phyloP scores from a whole-genome alignment of 192 early-diverging fungal species.

The Ambispora gerdemannii region DNA sequence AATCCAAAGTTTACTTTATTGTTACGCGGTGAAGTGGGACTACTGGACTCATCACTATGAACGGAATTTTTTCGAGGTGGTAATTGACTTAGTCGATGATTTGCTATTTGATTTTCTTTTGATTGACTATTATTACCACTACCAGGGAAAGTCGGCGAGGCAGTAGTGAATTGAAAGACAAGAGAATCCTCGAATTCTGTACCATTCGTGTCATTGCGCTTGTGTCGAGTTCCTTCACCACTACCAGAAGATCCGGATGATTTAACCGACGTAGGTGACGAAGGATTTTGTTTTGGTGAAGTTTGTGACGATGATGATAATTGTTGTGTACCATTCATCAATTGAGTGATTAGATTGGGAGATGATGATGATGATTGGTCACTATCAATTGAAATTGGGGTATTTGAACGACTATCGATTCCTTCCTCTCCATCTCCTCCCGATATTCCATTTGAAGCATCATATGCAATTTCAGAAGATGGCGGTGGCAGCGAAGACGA shows the following conservation, averaged over 20 bases:
- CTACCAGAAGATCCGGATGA: conserved; percentile 7
- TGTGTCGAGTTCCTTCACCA: neutral
- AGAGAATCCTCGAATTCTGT: conserved; percentile 3
- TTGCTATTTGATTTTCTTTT: neutral
- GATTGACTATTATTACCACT: no score
- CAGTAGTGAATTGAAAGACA: neutral
- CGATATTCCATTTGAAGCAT: neutral
- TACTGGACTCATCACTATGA: neutral
- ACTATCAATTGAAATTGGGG: neutral
- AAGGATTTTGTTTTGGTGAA: neutral
- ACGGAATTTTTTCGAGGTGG: neutral
- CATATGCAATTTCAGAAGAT: neutral
- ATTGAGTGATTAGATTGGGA: neutral
- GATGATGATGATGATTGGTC: neutral
- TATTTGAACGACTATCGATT: neutral
- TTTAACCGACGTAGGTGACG: conserved; percentile 21
- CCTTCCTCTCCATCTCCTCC: neutral
- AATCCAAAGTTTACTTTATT: neutral
- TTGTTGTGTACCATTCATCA: neutral
- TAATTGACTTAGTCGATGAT: neutral
- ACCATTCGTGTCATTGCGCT: neutral
- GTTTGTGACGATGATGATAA: neutral
- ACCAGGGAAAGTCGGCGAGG: neutral
- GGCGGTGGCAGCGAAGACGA: neutral
- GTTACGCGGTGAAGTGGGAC: neutral